Percentiles rank a stretch among this genome's conserved stretches.
Conservation (phyloP, 768 basidiomycete genomes). For the Imleria badia region DNA sequence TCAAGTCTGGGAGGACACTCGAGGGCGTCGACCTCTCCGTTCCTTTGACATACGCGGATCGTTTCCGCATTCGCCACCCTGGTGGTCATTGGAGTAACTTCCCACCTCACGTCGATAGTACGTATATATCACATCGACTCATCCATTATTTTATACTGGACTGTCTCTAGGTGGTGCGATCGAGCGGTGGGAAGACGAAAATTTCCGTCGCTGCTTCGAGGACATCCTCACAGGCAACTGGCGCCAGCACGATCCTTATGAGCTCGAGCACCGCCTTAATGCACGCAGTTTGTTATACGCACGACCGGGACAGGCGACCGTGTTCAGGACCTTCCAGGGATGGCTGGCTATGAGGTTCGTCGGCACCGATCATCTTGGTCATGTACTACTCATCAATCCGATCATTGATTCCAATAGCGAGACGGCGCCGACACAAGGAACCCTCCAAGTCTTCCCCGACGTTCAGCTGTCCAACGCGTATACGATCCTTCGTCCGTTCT, state of each 20-base stretch:
- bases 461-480: slow-evolving; percentile 69
- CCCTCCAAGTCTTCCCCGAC: slow-evolving; percentile 66
- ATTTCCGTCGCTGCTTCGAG: slow-evolving; percentile 57
- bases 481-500: slow-evolving; percentile 75
- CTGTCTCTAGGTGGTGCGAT: slow-evolving; percentile 56
- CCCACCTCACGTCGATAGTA: slow-evolving; percentile 54
- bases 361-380: background rate
- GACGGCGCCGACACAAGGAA: slow-evolving; percentile 69
- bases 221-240: slow-evolving; percentile 63
- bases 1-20: slow-evolving; percentile 34
- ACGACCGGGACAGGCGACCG: slow-evolving; percentile 49
- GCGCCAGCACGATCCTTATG: slow-evolving; percentile 66
- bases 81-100: slow-evolving; percentile 57
- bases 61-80: slow-evolving; percentile 71
- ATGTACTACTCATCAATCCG: background rate
- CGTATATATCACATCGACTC: slow-evolving; percentile 33
- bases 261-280: slow-evolving; percentile 55
- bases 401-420: slow-evolving; percentile 38
- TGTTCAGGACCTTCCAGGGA: slow-evolving; percentile 72
- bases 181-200: slow-evolving; percentile 71
- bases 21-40: slow-evolving; percentile 60
- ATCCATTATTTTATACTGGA: background rate
- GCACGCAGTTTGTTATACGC: slow-evolving; percentile 67
- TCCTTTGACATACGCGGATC: slow-evolving; percentile 70
- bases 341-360: slow-evolving; percentile 68